phyloP scores from a whole-genome alignment of 805 yeast genomes.

The Starmerella davenportii region DNA sequence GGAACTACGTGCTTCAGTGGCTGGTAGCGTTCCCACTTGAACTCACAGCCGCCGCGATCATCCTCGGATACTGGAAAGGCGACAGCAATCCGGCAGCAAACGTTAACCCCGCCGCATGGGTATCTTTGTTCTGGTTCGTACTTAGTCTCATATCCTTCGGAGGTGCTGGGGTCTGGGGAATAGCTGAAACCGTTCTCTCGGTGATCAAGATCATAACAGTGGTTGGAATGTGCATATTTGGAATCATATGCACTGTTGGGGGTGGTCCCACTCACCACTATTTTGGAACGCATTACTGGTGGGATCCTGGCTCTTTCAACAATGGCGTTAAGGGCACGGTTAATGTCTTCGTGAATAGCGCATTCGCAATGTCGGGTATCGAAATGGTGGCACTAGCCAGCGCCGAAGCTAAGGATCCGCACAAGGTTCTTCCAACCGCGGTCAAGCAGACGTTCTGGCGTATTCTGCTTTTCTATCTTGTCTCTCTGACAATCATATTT shows the following conservation, averaged over 20 bases:
- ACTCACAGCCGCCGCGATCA: slow-evolving; percentile 43
- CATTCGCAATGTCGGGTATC: slow-evolving; percentile 60
- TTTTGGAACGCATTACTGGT: slow-evolving; percentile 44
- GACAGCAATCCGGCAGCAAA: slow-evolving; percentile 15
- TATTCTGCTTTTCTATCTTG: slow-evolving; percentile 48
- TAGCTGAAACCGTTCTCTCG: slow-evolving; percentile 46
- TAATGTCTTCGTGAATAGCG: slow-evolving; percentile 50
- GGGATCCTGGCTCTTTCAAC: slow-evolving; percentile 41
- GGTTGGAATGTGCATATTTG: slow-evolving; percentile 43
- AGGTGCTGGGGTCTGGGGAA: slow-evolving; percentile 45
- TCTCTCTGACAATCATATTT: slow-evolving; percentile 36
- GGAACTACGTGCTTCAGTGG: slow-evolving; percentile 54
- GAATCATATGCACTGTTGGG: slow-evolving; percentile 35
- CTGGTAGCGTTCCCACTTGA: slow-evolving; percentile 49
- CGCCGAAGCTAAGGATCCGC: slow-evolving; percentile 55
- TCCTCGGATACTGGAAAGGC: slow-evolving; percentile 36
- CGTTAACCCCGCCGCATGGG: slow-evolving; percentile 41
- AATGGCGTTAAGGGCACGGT: slow-evolving; percentile 49
- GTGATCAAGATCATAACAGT: slow-evolving; percentile 41
- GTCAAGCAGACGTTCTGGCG: slow-evolving; percentile 71
- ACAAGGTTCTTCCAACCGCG: slow-evolving; percentile 48
- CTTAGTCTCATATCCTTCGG: slow-evolving; percentile 34
- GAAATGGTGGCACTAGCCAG: slow-evolving; percentile 58
- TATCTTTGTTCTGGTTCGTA: slow-evolving; percentile 36
- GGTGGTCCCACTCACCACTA: slow-evolving; percentile 42